phyloP scores from a whole-genome alignment of 176 grass and related monocot species.

The Carex pumila region DNA sequence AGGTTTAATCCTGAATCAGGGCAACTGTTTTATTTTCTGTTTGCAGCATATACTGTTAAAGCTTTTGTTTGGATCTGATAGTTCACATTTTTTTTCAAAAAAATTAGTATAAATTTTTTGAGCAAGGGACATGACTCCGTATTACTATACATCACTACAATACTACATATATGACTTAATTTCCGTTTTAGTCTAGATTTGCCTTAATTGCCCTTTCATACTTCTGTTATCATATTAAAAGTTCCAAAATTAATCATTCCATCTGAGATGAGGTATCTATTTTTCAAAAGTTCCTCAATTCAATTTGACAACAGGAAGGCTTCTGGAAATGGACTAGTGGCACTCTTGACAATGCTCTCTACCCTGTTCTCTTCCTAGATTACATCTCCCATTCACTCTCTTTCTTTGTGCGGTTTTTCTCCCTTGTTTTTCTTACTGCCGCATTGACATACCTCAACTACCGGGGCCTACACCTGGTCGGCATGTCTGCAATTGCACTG shows the following conservation, averaged over 20 bases:
- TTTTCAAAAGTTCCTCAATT: background rate
- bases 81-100: background rate
- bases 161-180: background rate
- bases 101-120: background rate
- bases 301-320: constrained; percentile 31
- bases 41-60: background rate
- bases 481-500: constrained; percentile 65
- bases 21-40: background rate
- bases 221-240: background rate
- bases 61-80: background rate
- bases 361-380: constrained; percentile 91
- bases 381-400: constrained; percentile 45
- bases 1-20: background rate
- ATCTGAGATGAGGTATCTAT: background rate
- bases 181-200: background rate
- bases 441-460: constrained; percentile 88
- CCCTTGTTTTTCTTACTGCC: constrained; percentile 47
- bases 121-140: background rate
- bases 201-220: background rate
- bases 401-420: constrained; percentile 16
- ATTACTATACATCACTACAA: background rate
- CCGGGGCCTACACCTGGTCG: constrained; percentile 76
- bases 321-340: constrained; percentile 83
- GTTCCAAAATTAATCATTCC: background rate
- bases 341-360: constrained; percentile 93